phyloP scores from a whole-genome alignment of 805 yeast genomes.

The Saturnispora halmiae region DNA sequence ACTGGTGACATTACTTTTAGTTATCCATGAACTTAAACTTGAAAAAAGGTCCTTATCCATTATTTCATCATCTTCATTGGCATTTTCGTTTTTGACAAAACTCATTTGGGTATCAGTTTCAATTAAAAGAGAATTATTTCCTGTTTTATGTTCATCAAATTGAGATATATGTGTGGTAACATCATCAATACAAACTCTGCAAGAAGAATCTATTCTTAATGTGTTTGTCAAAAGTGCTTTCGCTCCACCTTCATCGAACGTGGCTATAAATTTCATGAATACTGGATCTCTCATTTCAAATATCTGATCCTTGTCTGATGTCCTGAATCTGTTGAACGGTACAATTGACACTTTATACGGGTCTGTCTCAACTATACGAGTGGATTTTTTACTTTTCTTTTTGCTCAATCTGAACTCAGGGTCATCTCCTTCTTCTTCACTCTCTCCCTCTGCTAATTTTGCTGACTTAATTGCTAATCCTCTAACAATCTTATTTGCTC shows the following conservation, averaged over 20 bases:
- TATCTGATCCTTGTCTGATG: constrained; percentile 13
- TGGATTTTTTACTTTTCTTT: constrained; percentile 22
- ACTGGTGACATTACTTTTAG: neutral
- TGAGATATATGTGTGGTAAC: constrained; percentile 17
- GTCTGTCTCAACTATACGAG: neutral
- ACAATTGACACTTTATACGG: constrained; percentile 23
- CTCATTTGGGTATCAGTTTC: neutral
- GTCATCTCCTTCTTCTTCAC: constrained; percentile 21
- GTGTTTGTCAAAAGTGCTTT: constrained; percentile 59
- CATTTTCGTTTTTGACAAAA: too few relatives aligned
- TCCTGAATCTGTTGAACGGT: neutral
- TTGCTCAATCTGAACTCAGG: constrained; percentile 16
- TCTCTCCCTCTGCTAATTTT: constrained; percentile 10
- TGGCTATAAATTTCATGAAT: constrained; percentile 65
- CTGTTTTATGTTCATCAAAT: too few relatives aligned
- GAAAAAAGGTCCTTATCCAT: neutral
- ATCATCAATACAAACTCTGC: constrained; percentile 62
- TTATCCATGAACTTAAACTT: neutral
- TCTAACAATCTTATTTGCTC: constrained; percentile 40
- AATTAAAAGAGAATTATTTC: too few relatives aligned
- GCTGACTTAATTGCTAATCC: constrained; percentile 35
- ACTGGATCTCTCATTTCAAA: constrained; percentile 43
- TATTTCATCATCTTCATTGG: neutral
- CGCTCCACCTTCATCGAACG: constrained; percentile 79
- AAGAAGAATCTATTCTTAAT: constrained; percentile 40